These are phyloP conservation scores for Alectoria sarmentosa DNA, from an alignment of 495 filamentous ascomycete genomes.

Conservation along the genomic window DNA sequence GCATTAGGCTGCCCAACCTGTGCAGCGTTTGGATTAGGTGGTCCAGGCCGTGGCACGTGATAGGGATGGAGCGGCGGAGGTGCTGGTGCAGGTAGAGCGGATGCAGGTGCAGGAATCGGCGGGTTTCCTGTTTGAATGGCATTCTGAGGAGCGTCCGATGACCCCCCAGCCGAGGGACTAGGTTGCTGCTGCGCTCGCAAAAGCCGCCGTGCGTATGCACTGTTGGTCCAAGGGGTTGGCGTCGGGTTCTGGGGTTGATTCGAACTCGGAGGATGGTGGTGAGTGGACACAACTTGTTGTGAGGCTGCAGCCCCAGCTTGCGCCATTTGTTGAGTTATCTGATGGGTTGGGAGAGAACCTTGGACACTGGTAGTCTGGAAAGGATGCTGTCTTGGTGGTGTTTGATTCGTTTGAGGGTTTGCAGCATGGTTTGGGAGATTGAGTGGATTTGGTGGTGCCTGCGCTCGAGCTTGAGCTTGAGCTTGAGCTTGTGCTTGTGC, in stretches of 20 bases:
- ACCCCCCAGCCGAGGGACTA: background rate
- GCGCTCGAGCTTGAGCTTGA: constrained; percentile 6
- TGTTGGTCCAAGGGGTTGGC: constrained; percentile 5
- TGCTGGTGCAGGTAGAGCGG: constrained; percentile 13
- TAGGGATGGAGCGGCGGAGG: constrained; percentile 2
- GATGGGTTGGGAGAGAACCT: constrained; percentile 18
- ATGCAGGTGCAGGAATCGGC: constrained; percentile 18
- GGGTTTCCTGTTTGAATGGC: background rate
- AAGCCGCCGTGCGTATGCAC: constrained; percentile 1
- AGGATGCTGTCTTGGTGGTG: constrained; percentile 8
- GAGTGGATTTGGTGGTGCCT: constrained; percentile 16
- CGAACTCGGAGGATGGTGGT: background rate
- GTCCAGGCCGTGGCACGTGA: constrained; percentile 7
- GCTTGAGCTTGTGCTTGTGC: constrained; percentile 6
- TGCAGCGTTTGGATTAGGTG: constrained; percentile 11
- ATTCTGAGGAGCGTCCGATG: background rate
- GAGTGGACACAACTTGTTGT: background rate
- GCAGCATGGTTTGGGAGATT: background rate
- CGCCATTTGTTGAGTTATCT: constrained; percentile 19
- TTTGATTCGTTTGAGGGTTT: constrained; percentile 18
- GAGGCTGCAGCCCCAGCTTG: constrained; percentile 4
- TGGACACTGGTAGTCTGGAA: constrained; percentile 1
- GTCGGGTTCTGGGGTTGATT: background rate
- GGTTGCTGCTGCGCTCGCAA: constrained; percentile 16
- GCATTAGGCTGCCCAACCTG: constrained; percentile 41